phyloP scores from a whole-genome alignment of 768 basidiomycete genomes.

The Sporobolomyces roseus region DNA sequence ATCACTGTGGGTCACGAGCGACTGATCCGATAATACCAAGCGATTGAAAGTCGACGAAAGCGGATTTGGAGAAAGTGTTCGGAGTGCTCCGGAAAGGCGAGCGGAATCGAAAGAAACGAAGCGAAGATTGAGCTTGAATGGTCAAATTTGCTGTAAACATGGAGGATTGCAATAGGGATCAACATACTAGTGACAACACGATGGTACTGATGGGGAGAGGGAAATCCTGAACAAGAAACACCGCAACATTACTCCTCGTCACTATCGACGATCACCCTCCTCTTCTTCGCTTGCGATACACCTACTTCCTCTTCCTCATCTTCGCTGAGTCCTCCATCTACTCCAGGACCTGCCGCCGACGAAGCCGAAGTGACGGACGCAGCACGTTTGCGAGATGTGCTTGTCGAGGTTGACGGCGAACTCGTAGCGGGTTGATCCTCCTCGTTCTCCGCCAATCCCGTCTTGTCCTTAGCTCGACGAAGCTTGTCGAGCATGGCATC shows the following conservation, averaged over 20 bases:
- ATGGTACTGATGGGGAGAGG: no score
- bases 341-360: background rate
- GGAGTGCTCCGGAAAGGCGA: no score
- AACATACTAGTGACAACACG: no score
- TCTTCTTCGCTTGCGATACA: conserved; percentile 32
- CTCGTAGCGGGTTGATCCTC: background rate
- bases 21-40: no score
- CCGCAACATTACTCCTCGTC: conserved; percentile 17
- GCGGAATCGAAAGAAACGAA: no score
- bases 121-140: no score
- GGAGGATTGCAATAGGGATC: no score
- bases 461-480: background rate
- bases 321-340: background rate
- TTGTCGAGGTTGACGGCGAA: background rate
- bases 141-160: no score
- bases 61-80: no score
- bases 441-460: background rate
- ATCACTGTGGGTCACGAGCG: no score
- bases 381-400: conserved; percentile 22
- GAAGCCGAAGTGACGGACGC: background rate
- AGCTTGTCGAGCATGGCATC: conserved; percentile 1
- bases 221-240: background rate
- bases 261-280: conserved; percentile 29
- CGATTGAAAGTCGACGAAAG: no score
- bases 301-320: conserved; percentile 7